Base-by-base conservation (phyloP, 1,284 basidiomycete genomes). In the Cutaneotrichosporon cyanovorans region DNA sequence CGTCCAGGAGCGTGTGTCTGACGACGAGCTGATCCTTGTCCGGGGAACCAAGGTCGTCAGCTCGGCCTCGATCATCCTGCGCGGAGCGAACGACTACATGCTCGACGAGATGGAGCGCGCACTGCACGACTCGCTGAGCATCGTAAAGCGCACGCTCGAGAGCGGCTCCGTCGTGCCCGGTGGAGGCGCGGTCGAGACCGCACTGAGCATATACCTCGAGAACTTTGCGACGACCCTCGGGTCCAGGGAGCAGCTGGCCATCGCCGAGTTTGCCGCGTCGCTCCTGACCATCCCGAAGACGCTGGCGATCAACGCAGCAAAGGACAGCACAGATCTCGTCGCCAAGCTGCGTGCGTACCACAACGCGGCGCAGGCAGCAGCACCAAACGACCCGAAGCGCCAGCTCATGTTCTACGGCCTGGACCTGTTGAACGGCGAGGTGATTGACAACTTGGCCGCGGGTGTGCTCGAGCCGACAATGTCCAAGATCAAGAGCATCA, bases 41-140 rank as follows among this genome's bases (percentile, higher is more conserved):
- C 96, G 95, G 74, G 95, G 95, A 5, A 97, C 93, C 46, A 98
- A 95, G 75, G 84, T 91, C 30, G 92, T 97, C 67, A 92, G 76
- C 75, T 92, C 90, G 18, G 78, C 87, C 20, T 96, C 92, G 33
- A 87, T 99, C 65, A 82, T 98, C 50, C 76, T 99, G 53, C 82
- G 95, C 50, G 95, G 95, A 47, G 95, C 95, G 33, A 99, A 98
- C 73, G 95, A 99, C 74, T 98, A 96, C 72, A 89, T 98, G 85
- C 76, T 98, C 57, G 95, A 99, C 71, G 95, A 99, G 77, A 98
- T 98, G 95, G 95, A 99, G 75, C 78, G 95, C 30, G 83, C 90
- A 1, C 73, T 99, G 59, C 95, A 99, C 69, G 95, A 99, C 72
- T 87, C 88, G 1, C 74, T 98, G 47, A 92, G 85, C 35, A 82